These are phyloP conservation scores for Tylopilus rubrobrunneus DNA, from an alignment of 768 basidiomycete species.

Conservation along the genomic window DNA sequence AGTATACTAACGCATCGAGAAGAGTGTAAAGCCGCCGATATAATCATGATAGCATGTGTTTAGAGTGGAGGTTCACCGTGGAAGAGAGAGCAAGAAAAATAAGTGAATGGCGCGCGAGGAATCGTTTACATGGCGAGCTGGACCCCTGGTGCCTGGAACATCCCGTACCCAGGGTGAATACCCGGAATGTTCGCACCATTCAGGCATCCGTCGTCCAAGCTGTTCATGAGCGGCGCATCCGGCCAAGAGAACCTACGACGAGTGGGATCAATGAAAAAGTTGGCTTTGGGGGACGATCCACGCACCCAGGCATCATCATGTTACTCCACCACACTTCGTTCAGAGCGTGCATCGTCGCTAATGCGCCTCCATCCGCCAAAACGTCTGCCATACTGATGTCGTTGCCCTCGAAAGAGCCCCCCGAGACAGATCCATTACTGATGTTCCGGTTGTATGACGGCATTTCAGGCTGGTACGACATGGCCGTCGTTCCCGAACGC, in stretches of 20 bases:
- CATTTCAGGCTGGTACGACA: conserved; percentile 34
- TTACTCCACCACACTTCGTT: conserved; percentile 72
- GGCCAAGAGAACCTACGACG: conserved; percentile 31
- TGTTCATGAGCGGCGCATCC: conserved; percentile 23
- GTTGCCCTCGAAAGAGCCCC: background rate
- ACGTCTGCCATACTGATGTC: conserved; percentile 26
- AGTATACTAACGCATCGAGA: background rate
- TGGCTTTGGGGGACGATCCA: background rate
- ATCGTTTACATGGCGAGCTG: conserved; percentile 24
- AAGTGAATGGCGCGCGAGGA: background rate
- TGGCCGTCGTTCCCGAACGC: background rate
- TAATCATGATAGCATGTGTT: background rate
- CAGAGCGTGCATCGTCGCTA: conserved; percentile 71
- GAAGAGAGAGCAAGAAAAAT: background rate
- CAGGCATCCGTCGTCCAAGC: conserved; percentile 15
- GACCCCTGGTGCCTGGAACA: conserved; percentile 15
- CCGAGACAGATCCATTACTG: background rate
- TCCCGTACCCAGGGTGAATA: conserved; percentile 17
- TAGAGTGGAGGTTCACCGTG: background rate
- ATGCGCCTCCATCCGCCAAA: conserved; percentile 46
- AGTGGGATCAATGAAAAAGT: background rate
- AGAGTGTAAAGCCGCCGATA: background rate
- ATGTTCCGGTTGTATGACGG: conserved; percentile 36
- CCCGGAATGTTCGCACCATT: conserved; percentile 15
- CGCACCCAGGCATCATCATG: conserved; percentile 80